phyloP scores from a whole-genome alignment of 2,329 filamentous ascomycete species.

The Pseudogymnoascus sp. region DNA sequence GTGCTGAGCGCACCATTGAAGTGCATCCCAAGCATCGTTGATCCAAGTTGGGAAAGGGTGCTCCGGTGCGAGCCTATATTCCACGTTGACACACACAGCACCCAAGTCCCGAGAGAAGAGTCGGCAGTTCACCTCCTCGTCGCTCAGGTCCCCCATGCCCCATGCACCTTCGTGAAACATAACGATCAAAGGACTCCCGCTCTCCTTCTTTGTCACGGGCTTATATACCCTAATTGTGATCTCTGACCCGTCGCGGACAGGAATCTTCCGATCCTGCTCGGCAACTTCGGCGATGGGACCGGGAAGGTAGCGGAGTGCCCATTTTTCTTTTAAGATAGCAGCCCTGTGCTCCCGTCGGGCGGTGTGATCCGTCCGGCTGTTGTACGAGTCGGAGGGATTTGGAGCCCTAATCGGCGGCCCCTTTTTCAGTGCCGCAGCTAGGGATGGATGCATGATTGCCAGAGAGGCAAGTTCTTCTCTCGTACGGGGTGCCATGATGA shows the following conservation, averaged over 20 bases:
- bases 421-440: conserved; percentile 9
- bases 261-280: conserved; percentile 24
- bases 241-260: conserved; percentile 27
- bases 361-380: conserved; percentile 11
- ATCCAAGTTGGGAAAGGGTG: not conserved
- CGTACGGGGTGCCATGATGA: conserved; percentile 10
- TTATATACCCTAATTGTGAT: conserved; percentile 29
- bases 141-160: not conserved
- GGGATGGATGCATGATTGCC: conserved; percentile 10
- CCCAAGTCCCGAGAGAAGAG: not conserved
- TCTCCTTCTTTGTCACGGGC: conserved; percentile 14
- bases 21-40: not conserved
- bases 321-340: conserved; percentile 8
- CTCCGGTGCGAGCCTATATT: conserved; percentile 10
- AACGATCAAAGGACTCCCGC: not conserved
- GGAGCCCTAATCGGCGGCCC: not conserved
- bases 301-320: conserved; percentile 11
- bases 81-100: conserved; percentile 6
- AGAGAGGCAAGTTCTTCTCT: conserved; percentile 11
- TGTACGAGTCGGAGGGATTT: conserved; percentile 11
- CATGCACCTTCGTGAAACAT: not conserved
- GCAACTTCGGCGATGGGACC: conserved; percentile 1
- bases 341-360: conserved; percentile 11
- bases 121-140: not conserved
- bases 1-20: not conserved